Conservation (phyloP, 2,329 filamentous ascomycete genomes). For the Alternaria conjuncta region DNA sequence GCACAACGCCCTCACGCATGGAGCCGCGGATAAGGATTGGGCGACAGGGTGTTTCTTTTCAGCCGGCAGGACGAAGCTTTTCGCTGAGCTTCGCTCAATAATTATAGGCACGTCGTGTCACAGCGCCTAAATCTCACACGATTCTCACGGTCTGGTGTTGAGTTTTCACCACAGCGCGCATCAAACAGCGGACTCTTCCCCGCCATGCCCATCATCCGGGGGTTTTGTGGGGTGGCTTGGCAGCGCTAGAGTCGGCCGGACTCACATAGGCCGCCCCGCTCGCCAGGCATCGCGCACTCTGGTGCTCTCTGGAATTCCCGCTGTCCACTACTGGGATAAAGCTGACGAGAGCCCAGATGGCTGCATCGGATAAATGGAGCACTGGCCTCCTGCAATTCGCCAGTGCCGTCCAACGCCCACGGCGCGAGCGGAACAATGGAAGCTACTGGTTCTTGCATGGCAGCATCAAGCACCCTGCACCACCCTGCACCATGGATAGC, state of each 20-base stretch:
- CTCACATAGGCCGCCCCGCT: conserved; percentile 10
- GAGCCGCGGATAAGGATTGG: conserved; percentile 29
- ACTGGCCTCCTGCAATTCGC: conserved; percentile 31
- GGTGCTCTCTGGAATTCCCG: conserved; percentile 10
- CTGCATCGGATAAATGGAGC: conserved; percentile 43
- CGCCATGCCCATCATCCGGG: conserved; percentile 6
- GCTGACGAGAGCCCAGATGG: conserved; percentile 27
- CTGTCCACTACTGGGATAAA: conserved; percentile 13
- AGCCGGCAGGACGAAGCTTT: conserved; percentile 36
- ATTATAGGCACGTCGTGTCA: background rate
- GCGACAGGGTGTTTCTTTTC: conserved; percentile 21
- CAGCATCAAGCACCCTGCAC: background rate
- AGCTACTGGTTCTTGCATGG: background rate
- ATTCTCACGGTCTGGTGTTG: background rate
- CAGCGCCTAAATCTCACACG: background rate
- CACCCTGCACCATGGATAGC: background rate
- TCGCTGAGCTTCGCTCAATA: conserved; percentile 14
- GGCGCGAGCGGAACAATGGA: conserved; percentile 25
- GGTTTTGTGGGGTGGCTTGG: conserved; percentile 18
- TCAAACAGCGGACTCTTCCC: background rate
- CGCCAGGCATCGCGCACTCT: background rate
- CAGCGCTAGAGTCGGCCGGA: conserved; percentile 1
- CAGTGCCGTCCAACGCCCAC: conserved; percentile 12
- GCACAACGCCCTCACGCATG: conserved; percentile 30
- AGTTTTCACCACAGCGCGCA: background rate